Conservation (phyloP, 2,329 filamentous ascomycete species). For the Cucurbitaria berberidis region DNA sequence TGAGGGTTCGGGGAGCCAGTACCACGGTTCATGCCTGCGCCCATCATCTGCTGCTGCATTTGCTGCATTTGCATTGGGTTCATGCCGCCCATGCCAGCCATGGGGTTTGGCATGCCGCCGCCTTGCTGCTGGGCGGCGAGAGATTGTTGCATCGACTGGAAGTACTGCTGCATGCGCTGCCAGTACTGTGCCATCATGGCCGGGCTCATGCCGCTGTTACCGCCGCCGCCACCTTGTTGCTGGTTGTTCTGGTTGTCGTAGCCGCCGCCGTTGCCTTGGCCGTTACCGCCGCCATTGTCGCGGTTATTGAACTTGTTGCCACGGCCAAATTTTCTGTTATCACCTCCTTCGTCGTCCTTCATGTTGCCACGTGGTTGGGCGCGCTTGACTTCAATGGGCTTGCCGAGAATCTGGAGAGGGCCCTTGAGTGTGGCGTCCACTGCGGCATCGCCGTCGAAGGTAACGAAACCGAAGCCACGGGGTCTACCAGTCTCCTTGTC, state of each 20-base stretch:
- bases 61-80: constrained; percentile 61
- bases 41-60: constrained; percentile 48
- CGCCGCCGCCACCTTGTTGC: constrained; percentile 48
- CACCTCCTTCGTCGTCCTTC: constrained; percentile 83
- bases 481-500: constrained; percentile 99
- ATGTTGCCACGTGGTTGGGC: constrained; percentile 95
- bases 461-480: constrained; percentile 96
- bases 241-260: constrained; percentile 56
- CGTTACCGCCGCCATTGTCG: constrained; percentile 37
- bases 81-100: constrained; percentile 62
- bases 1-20: constrained; percentile 44
- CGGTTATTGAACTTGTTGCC: constrained; percentile 48
- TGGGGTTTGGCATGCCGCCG: constrained; percentile 47
- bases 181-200: constrained; percentile 99
- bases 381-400: constrained; percentile 97
- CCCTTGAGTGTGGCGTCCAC: constrained; percentile 88
- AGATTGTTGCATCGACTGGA: constrained; percentile 91
- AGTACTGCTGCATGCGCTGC: constrained; percentile 98
- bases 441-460: constrained; percentile 93
- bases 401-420: constrained; percentile 90
- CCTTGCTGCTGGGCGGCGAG: constrained; percentile 65
- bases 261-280: constrained; percentile 49
- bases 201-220: constrained; percentile 75
- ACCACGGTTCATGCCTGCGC: constrained; percentile 34
- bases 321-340: constrained; percentile 50